phyloP scores from a whole-genome alignment of 2,329 filamentous ascomycete genomes.

The Microascus cirrosus region DNA sequence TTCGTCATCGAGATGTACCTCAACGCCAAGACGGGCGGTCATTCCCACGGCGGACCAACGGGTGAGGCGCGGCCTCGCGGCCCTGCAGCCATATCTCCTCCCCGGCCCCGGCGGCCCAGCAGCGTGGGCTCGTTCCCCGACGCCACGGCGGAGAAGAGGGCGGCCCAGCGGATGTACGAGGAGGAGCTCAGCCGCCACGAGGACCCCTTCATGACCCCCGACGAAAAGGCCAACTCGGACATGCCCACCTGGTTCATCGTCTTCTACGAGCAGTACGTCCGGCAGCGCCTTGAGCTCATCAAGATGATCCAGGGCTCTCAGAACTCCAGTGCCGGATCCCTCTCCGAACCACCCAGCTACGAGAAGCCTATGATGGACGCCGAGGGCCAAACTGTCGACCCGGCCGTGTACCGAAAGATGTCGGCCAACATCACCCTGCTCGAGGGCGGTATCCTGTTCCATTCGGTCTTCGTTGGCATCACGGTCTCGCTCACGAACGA shows the following conservation, averaged over 20 bases:
- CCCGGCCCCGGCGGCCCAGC: constrained; percentile 19
- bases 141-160: constrained; percentile 25
- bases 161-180: constrained; percentile 26
- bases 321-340: background rate
- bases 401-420: constrained; percentile 44
- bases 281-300: constrained; percentile 48
- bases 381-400: constrained; percentile 31
- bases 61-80: constrained; percentile 19
- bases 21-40: constrained; percentile 45
- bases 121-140: constrained; percentile 19
- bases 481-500: constrained; percentile 59
- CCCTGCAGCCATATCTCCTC: constrained; percentile 8
- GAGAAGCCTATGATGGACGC: constrained; percentile 20
- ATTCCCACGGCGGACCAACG: constrained; percentile 45
- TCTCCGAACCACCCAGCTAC: constrained; percentile 4
- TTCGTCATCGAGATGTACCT: constrained; percentile 54
- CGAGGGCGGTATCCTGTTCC: constrained; percentile 69
- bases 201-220: constrained; percentile 13
- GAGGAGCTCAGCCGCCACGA: constrained; percentile 15
- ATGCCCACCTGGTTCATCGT: constrained; percentile 54
- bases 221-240: constrained; percentile 20
- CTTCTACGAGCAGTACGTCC: constrained; percentile 52
- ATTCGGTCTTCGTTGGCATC: constrained; percentile 67
- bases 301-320: constrained; percentile 32
- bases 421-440: constrained; percentile 64